A percentile compares a stretch with the other conserved stretches of the same genome.
These are phyloP conservation scores for Sequoia sempervirens DNA, from an alignment of 75 land plant genomes.

Conservation along the genomic window DNA sequence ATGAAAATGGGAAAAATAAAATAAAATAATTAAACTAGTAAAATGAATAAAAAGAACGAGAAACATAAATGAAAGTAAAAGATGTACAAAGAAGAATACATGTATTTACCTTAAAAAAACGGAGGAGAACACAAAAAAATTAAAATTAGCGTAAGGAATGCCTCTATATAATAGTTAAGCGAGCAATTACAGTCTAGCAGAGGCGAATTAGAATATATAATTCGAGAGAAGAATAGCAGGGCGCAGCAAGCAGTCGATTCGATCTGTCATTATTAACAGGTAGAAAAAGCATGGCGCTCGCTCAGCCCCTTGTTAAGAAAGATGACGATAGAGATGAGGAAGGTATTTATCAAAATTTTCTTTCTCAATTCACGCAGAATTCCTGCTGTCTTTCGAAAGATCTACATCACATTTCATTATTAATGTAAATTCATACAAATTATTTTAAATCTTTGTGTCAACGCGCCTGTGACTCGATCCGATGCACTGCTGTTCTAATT, in stretches of 20 bases:
- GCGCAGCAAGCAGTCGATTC: not conserved
- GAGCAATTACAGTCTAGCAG: too few species aligned
- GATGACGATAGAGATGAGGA: conserved; percentile 98
- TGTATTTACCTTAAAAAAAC: too few species aligned
- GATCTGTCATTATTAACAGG: not conserved
- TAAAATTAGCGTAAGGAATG: too few species aligned
- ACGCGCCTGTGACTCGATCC: not conserved
- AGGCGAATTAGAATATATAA: not conserved
- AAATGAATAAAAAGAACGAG: too few species aligned
- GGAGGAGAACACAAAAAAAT: too few species aligned
- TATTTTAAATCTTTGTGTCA: not conserved
- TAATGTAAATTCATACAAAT: not conserved
- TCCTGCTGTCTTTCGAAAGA: not conserved
- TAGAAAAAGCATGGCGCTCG: conserved; percentile 47
- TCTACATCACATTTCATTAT: not conserved
- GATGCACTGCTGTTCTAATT: not conserved
- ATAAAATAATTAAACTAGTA: too few species aligned
- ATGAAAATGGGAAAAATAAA: too few species aligned
- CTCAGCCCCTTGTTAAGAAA: conserved; percentile 86
- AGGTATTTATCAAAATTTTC: conserved; percentile 32
- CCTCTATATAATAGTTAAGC: too few species aligned
- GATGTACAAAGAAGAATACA: too few species aligned
- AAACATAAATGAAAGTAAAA: too few species aligned
- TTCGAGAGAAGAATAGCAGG: not conserved
- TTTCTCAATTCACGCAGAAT: not conserved